Evolutionary conservation across 495 filamentous ascomycete genomes (phyloP).

Genomic region (Podospora pseudoanserina): DNA sequence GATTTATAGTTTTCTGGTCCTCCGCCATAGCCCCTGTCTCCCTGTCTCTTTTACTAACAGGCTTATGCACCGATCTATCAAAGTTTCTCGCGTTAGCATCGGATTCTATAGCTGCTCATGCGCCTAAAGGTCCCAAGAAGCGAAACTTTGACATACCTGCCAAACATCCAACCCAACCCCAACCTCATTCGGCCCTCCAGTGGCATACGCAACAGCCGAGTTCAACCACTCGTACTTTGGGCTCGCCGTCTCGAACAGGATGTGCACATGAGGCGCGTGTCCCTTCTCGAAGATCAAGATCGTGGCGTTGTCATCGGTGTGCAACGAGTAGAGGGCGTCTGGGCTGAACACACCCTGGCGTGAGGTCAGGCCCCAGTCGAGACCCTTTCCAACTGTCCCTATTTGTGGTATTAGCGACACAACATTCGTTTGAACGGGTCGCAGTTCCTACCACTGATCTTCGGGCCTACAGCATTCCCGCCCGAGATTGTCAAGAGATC

Average conservation of each 20-base stretch:
- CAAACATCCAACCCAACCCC: slow-evolving; percentile 24
- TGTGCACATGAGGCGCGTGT: slow-evolving; percentile 25
- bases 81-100: not conserved
- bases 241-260: slow-evolving; percentile 28
- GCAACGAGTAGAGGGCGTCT: slow-evolving; percentile 24
- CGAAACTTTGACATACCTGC: slow-evolving; percentile 23
- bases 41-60: not conserved
- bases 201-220: slow-evolving; percentile 20
- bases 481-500: slow-evolving; percentile 23
- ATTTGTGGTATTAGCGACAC: not conserved
- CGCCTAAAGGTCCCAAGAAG: not conserved
- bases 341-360: slow-evolving; percentile 24
- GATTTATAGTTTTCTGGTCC: too few relatives aligned
- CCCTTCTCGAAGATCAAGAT: slow-evolving; percentile 26
- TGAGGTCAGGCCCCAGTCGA: slow-evolving; percentile 29
- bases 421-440: not conserved
- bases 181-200: slow-evolving; percentile 16
- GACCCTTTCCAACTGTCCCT: slow-evolving; percentile 22
- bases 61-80: not conserved
- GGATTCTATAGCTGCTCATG: not conserved
- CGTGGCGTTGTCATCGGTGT: slow-evolving; percentile 26
- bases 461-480: slow-evolving; percentile 24
- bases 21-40: too few relatives aligned
- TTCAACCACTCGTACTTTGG: slow-evolving; percentile 26
- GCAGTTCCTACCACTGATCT: slow-evolving; percentile 17